These are phyloP conservation scores for Cymbopogon flexuosus DNA, from an alignment of 202 grass and related monocot genomes.

Conservation along the genomic window DNA sequence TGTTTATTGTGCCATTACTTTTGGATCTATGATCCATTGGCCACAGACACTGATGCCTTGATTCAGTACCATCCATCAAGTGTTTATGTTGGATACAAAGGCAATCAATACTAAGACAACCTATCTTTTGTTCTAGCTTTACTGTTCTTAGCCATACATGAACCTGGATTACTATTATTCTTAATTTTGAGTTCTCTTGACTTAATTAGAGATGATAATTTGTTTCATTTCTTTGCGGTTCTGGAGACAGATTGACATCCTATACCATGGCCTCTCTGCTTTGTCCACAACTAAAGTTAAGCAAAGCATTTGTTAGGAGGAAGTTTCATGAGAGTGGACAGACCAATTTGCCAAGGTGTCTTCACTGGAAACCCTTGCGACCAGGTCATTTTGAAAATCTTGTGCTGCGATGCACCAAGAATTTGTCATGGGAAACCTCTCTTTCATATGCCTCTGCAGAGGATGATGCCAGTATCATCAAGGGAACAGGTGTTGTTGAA, in stretches of 20 bases:
- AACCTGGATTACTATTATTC: not conserved
- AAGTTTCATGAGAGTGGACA: conserved; percentile 27
- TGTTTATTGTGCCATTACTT: not conserved
- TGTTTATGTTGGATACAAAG: not conserved
- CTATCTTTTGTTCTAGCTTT: not conserved
- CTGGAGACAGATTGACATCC: not conserved
- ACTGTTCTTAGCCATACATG: too few species aligned
- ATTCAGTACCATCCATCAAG: not conserved
- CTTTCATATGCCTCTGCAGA: conserved; percentile 55
- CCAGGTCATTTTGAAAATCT: conserved; percentile 24
- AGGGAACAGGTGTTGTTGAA: conserved; percentile 50
- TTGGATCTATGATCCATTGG: not conserved
- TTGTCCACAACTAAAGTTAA: conserved; percentile 42
- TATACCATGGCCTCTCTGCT: conserved; percentile 40
- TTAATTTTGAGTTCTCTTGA: conserved; percentile 1
- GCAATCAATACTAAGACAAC: not conserved
- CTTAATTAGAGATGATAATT: not conserved
- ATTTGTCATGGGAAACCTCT: conserved; percentile 63
- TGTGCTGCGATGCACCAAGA: conserved; percentile 43
- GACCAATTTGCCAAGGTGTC: conserved; percentile 29
- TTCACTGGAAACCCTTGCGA: conserved; percentile 27
- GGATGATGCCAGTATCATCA: conserved; percentile 50
- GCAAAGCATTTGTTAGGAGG: conserved; percentile 30
- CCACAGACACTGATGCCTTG: not conserved
- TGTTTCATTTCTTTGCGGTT: not conserved